These are phyloP conservation scores for Xylaria palmicola DNA, from an alignment of 495 filamentous ascomycete genomes.

Conservation along the genomic window DNA sequence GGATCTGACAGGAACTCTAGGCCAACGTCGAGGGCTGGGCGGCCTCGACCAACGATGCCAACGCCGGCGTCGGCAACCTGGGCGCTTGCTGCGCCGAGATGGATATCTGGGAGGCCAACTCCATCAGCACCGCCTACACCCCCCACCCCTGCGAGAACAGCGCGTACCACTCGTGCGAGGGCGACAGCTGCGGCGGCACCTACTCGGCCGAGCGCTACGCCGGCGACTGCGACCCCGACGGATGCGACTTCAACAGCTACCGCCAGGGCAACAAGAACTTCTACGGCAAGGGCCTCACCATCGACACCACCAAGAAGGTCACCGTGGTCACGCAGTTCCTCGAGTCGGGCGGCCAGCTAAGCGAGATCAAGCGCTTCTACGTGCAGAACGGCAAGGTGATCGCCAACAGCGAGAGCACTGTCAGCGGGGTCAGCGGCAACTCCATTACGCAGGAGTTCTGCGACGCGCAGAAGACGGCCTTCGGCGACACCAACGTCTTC, in stretches of 20 bases:
- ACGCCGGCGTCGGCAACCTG: constrained; percentile 54
- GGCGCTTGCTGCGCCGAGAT: constrained; percentile 73
- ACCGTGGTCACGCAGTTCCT: constrained; percentile 72
- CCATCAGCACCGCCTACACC: constrained; percentile 58
- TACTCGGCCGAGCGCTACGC: constrained; percentile 43
- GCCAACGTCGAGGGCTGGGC: constrained; percentile 61
- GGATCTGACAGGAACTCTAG: constrained; percentile 18
- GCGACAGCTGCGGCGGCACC: constrained; percentile 48
- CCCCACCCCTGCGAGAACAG: constrained; percentile 61
- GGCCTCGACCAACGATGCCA: constrained; percentile 52
- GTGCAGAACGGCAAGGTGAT: constrained; percentile 62
- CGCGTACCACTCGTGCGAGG: constrained; percentile 45
- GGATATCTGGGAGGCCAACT: constrained; percentile 73
- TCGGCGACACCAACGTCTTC: constrained; percentile 62
- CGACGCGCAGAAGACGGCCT: constrained; percentile 56
- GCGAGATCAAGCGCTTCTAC: constrained; percentile 62
- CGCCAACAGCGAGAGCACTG: constrained; percentile 49
- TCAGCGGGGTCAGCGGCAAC: constrained; percentile 53
- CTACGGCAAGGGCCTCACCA: constrained; percentile 53
- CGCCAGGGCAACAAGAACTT: constrained; percentile 57
- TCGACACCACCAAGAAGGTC: constrained; percentile 59
- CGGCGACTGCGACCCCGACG: constrained; percentile 55
- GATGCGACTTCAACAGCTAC: constrained; percentile 51
- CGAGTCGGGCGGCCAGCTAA: constrained; percentile 53
- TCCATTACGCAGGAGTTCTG: constrained; percentile 29